phyloP scores from a whole-genome alignment of 768 basidiomycete species.

The Amanita fuliginea region DNA sequence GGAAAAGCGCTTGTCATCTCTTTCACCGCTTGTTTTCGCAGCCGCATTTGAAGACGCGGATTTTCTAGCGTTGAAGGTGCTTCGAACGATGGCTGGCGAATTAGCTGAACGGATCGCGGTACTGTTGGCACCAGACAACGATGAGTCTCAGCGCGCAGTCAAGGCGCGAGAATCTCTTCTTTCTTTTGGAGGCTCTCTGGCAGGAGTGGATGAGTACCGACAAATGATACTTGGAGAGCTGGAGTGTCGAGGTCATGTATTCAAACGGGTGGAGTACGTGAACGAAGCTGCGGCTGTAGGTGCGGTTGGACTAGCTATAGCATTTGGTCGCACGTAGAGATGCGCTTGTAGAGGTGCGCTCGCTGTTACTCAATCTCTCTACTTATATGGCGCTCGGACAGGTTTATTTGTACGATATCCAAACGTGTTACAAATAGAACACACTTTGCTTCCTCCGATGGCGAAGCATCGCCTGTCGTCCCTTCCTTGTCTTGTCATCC shows the following conservation, averaged over 20 bases:
- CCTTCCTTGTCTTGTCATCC: constrained; percentile 16
- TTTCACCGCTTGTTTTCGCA: constrained; percentile 67
- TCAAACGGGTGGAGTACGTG: constrained; percentile 55
- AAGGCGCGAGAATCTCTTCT: constrained; percentile 47
- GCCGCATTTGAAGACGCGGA: constrained; percentile 65
- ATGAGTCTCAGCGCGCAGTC: constrained; percentile 24
- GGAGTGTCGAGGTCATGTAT: constrained; percentile 43
- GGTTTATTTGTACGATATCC: too few species aligned
- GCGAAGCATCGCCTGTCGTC: constrained; percentile 5
- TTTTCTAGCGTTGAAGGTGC: constrained; percentile 48
- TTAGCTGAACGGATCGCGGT: constrained; percentile 52
- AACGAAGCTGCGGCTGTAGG: constrained; percentile 61
- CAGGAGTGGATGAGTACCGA: constrained; percentile 51
- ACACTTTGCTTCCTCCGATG: constrained; percentile 2
- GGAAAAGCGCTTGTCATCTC: constrained; percentile 67
- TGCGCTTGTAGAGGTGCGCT: background rate
- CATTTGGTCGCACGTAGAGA: constrained; percentile 5
- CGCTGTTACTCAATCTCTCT: background rate
- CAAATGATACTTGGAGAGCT: constrained; percentile 46
- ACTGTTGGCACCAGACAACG: constrained; percentile 31
- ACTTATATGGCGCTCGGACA: background rate
- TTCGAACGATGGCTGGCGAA: constrained; percentile 36
- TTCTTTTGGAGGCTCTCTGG: constrained; percentile 74
- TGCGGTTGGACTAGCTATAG: constrained; percentile 42
- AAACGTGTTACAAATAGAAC: background rate